These are phyloP conservation scores for Acorus calamus DNA, from an alignment of 106 monocot genomes.

Conservation along the genomic window DNA sequence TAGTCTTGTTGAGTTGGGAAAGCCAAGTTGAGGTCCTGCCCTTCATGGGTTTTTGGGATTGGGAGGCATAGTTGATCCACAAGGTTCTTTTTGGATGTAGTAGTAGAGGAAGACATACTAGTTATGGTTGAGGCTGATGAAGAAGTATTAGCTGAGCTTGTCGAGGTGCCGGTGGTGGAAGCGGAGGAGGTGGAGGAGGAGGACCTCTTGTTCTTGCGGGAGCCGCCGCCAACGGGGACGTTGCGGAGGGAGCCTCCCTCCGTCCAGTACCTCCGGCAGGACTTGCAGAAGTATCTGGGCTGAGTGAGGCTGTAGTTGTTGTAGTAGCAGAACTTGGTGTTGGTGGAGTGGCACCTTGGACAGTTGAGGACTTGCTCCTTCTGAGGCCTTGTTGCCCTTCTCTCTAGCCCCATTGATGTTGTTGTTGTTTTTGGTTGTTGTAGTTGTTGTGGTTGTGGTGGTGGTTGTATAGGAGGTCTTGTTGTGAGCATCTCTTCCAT, in stretches of 20 bases:
- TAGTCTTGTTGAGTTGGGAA: neutral
- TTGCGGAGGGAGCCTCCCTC: slow-evolving; percentile 69
- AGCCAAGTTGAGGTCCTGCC: slow-evolving; percentile 34
- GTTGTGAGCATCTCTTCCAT: slow-evolving; percentile 27
- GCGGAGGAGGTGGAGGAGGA: slow-evolving; percentile 17
- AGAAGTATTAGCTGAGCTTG: neutral
- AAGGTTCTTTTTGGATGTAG: too few species aligned
- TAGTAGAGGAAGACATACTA: neutral
- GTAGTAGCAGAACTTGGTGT: slow-evolving; percentile 82
- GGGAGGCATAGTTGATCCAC: too few species aligned
- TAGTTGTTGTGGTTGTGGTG: neutral
- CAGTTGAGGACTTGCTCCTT: slow-evolving; percentile 54
- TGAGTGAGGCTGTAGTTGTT: slow-evolving; percentile 87
- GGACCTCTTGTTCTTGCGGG: slow-evolving; percentile 59
- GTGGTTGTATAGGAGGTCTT: neutral
- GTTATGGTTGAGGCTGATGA: slow-evolving; percentile 10
- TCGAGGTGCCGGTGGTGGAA: slow-evolving; percentile 1
- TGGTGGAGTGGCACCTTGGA: slow-evolving; percentile 60
- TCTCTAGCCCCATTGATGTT: slow-evolving; percentile 24
- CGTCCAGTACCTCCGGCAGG: slow-evolving; percentile 70
- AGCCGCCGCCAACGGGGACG: slow-evolving; percentile 66
- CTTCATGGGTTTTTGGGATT: slow-evolving; percentile 32
- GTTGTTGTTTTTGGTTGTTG: slow-evolving; percentile 3
- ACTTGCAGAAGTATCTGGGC: slow-evolving; percentile 76
- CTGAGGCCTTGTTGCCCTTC: slow-evolving; percentile 29